Percentiles rank a stretch among this genome's conserved stretches.
phyloP scores from a whole-genome alignment of 139 green algal species.

The Haematococcus lacustris region DNA sequence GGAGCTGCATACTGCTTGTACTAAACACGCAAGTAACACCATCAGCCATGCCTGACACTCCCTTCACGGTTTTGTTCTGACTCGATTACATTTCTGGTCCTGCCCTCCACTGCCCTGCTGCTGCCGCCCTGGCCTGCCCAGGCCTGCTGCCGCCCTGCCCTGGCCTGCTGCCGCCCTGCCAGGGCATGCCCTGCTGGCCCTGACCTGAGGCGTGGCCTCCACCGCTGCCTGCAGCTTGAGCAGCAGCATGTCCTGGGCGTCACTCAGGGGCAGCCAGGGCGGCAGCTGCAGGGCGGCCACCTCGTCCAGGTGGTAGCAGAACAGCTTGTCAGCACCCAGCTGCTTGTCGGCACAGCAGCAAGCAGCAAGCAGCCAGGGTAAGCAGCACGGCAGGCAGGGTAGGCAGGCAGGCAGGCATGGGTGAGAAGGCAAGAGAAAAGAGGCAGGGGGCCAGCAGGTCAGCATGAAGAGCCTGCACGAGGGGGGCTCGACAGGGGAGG shows the following conservation, averaged over 20 bases:
- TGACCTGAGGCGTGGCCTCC: too few species aligned
- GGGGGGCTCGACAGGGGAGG: too few species aligned
- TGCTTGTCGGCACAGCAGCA: slow-evolving; percentile 16
- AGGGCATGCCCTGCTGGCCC: too few species aligned
- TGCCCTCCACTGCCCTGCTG: too few species aligned
- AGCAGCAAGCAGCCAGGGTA: slow-evolving; percentile 1
- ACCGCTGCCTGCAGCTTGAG: slow-evolving; percentile 34
- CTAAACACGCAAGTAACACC: too few species aligned
- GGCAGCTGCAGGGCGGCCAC: slow-evolving; percentile 47
- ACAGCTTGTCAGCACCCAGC: slow-evolving; percentile 90
- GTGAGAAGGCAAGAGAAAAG: too few species aligned
- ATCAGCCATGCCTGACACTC: background rate
- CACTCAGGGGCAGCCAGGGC: slow-evolving; percentile 68
- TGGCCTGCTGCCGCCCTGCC: slow-evolving; percentile 2
- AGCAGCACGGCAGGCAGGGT: too few species aligned
- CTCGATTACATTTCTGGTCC: background rate
- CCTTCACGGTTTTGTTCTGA: background rate
- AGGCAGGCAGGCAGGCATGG: too few species aligned
- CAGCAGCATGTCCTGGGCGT: slow-evolving; percentile 61
- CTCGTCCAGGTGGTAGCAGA: slow-evolving; percentile 72
- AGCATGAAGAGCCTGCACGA: too few species aligned
- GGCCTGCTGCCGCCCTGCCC: background rate
- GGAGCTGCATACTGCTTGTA: too few species aligned
- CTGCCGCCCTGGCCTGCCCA: too few species aligned
- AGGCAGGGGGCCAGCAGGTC: too few species aligned